These are phyloP conservation scores for Stromatinia cepivora DNA, from an alignment of 2,329 filamentous ascomycete genomes.

Conservation along the genomic window DNA sequence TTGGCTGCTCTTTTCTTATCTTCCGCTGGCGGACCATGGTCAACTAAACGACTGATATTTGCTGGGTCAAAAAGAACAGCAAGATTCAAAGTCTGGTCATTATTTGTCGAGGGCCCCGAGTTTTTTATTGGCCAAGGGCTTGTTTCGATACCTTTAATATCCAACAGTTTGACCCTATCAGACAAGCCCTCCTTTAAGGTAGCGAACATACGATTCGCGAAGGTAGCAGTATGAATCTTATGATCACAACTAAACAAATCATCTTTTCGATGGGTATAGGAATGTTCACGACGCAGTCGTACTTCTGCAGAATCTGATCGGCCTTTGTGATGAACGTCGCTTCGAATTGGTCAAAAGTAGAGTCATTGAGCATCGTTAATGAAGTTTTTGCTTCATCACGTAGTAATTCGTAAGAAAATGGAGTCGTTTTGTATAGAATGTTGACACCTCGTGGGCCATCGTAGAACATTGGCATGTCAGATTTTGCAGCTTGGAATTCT, in stretches of 20 bases:
- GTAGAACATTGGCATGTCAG: constrained; percentile 69
- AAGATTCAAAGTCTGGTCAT: constrained; percentile 53
- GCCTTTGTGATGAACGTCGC: constrained; percentile 73
- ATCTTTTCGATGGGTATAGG: constrained; percentile 23
- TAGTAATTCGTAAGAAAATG: constrained; percentile 76
- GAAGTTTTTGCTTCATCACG: constrained; percentile 74
- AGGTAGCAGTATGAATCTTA: constrained; percentile 36
- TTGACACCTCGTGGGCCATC: constrained; percentile 76
- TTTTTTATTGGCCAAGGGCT: constrained; percentile 51
- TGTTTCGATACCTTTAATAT: constrained; percentile 50
- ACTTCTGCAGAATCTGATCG: constrained; percentile 55
- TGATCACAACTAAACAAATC: constrained; percentile 34
- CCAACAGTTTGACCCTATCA: constrained; percentile 70
- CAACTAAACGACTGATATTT: constrained; percentile 73
- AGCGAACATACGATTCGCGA: constrained; percentile 60
- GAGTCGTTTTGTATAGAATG: constrained; percentile 84
- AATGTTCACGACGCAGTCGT: constrained; percentile 49
- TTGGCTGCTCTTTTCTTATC: constrained; percentile 76
- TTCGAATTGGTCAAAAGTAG: constrained; percentile 76
- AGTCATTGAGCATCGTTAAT: constrained; percentile 72
- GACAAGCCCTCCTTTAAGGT: constrained; percentile 70
- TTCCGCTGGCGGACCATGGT: constrained; percentile 85
- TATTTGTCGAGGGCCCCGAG: constrained; percentile 39
- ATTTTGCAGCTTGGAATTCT: constrained; percentile 45
- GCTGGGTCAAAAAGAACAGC: constrained; percentile 72